Conservation (phyloP, 805 yeast species). For the Candida krabiensis region DNA sequence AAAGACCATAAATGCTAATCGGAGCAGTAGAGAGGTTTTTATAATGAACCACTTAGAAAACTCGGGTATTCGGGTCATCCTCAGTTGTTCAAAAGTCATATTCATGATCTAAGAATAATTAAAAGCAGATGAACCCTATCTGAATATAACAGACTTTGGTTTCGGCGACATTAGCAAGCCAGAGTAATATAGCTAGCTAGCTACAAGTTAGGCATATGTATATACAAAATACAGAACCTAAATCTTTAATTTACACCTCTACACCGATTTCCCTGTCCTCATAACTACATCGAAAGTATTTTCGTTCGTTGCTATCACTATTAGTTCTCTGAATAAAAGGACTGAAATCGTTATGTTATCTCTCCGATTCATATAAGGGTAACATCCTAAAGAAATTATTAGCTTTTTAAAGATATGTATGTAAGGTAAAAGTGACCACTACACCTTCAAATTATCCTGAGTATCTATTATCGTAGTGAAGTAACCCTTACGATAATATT, state of each 20-base stretch:
- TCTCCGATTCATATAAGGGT: slow-evolving; percentile 8
- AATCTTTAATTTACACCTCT: too few species aligned
- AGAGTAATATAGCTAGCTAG: too few species aligned
- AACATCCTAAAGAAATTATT: slow-evolving; percentile 12
- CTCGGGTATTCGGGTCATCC: slow-evolving; percentile 1
- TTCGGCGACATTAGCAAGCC: too few species aligned
- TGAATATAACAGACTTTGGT: too few species aligned
- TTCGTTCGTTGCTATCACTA: too few species aligned
- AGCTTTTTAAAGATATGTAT: slow-evolving; percentile 13
- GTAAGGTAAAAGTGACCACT: slow-evolving; percentile 10
- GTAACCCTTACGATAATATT: slow-evolving; percentile 3
- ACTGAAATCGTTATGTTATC: slow-evolving; percentile 9
- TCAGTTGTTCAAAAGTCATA: neutral
- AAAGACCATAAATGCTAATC: slow-evolving; percentile 67
- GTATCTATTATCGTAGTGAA: slow-evolving; percentile 6
- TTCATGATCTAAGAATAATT: too few species aligned
- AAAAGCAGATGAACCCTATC: neutral
- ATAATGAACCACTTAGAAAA: slow-evolving; percentile 17
- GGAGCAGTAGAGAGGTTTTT: slow-evolving; percentile 30
- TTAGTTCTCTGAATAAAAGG: too few species aligned
- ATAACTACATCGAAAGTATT: too few species aligned
- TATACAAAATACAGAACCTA: too few species aligned
- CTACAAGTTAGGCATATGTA: too few species aligned
- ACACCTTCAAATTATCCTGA: slow-evolving; percentile 12
- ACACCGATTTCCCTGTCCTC: too few species aligned